Conservation (phyloP, 164 flowering plant species). For the Annona squamosa region DNA sequence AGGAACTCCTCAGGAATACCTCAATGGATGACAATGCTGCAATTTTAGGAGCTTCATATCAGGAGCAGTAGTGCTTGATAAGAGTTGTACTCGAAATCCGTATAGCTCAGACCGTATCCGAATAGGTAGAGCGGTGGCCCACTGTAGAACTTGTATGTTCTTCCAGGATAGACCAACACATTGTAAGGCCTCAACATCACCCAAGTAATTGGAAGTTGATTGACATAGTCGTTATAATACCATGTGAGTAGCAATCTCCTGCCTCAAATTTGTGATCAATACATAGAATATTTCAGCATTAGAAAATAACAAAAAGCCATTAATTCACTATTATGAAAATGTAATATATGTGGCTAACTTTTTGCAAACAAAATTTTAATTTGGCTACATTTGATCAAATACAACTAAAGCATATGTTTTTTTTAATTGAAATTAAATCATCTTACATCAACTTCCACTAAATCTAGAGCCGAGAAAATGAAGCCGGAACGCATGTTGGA, state of each 20-base stretch:
- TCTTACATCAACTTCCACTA: too few species aligned
- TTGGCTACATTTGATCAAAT: too few species aligned
- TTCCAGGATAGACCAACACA: constrained; percentile 55
- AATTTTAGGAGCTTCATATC: neutral
- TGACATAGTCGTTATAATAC: constrained; percentile 48
- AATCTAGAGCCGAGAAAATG: too few species aligned
- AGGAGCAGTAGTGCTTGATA: constrained; percentile 23
- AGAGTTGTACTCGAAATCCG: constrained; percentile 34
- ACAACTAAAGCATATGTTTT: too few species aligned
- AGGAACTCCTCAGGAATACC: neutral
- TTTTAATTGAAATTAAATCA: too few species aligned
- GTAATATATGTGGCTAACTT: too few species aligned
- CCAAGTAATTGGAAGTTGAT: constrained; percentile 54
- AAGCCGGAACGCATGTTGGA: too few species aligned
- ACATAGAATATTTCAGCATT: neutral
- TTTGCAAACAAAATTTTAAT: too few species aligned
- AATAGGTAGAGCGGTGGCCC: constrained; percentile 66
- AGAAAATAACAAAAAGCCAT: neutral
- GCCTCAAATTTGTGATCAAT: constrained; percentile 38
- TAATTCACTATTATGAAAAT: neutral
- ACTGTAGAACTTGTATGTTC: constrained; percentile 61
- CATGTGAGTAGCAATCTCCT: constrained; percentile 72
- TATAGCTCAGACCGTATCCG: constrained; percentile 71
- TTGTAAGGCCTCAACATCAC: constrained; percentile 54
- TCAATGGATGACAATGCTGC: constrained; percentile 8